Conservation (phyloP, 2,329 filamentous ascomycete genomes). For the Penicillium aurantiogriseum region DNA sequence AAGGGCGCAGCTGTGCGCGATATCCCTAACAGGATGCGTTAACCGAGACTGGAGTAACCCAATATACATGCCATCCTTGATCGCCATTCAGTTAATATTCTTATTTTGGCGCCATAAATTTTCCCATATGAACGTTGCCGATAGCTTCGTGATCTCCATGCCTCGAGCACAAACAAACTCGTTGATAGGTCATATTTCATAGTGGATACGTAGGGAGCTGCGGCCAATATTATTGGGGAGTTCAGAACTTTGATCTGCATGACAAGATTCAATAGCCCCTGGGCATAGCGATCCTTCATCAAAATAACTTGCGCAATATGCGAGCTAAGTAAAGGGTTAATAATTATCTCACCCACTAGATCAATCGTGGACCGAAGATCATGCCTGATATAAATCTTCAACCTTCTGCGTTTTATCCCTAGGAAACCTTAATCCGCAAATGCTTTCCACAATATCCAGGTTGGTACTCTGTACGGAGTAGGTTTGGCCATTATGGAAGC, state of each 20-base stretch:
- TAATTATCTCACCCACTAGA: neutral
- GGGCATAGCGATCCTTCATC: neutral
- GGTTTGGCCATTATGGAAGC: neutral
- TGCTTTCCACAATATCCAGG: no score
- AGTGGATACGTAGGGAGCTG: conserved; percentile 1
- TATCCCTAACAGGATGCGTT: conserved; percentile 1
- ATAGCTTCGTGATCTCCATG: conserved; percentile 11
- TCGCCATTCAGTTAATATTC: neutral
- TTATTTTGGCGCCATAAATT: neutral
- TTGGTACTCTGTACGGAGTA: neutral
- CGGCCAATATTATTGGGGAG: conserved; percentile 8
- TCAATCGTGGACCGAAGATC: neutral
- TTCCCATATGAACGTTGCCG: conserved; percentile 12
- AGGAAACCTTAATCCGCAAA: neutral
- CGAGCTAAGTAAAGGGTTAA: neutral
- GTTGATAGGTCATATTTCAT: conserved; percentile 20
- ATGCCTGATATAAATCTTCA: neutral
- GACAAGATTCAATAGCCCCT: conserved; percentile 6
- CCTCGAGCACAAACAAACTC: conserved; percentile 2
- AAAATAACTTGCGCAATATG: neutral
- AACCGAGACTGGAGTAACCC: conserved; percentile 9
- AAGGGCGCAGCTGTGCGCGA: neutral
- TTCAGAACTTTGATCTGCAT: conserved; percentile 12
- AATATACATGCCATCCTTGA: neutral
- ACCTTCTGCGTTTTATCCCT: neutral